Percentiles rank a stretch among this genome's conserved stretches.
phyloP scores from a whole-genome alignment of 78 protist species.

The Dictyostelium firmibasis region DNA sequence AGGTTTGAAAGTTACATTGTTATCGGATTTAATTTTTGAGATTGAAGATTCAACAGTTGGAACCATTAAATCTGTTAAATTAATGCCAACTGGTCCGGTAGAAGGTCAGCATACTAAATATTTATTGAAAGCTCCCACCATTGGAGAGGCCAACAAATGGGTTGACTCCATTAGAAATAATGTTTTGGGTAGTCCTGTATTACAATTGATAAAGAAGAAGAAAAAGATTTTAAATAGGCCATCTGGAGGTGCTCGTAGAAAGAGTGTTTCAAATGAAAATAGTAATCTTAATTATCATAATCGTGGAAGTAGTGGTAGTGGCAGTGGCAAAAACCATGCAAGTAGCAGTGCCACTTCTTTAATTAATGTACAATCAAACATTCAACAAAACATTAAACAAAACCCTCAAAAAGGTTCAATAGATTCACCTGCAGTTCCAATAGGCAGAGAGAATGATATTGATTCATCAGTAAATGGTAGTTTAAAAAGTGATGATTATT shows the following conservation, averaged over 20 bases:
- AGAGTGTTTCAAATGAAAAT: neutral
- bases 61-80: slow-evolving; percentile 52
- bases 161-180: slow-evolving; percentile 28
- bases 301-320: neutral
- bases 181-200: slow-evolving; percentile 50
- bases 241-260: slow-evolving; percentile 15
- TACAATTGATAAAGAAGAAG: slow-evolving; percentile 49
- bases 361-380: neutral
- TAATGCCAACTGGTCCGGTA: slow-evolving; percentile 38
- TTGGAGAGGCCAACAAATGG: slow-evolving; percentile 44
- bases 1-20: slow-evolving; percentile 28
- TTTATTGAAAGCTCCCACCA: neutral
- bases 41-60: slow-evolving; percentile 43
- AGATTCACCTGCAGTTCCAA: too few species aligned
- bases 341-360: neutral
- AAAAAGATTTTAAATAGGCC: slow-evolving; percentile 24
- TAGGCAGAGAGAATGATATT: neutral
- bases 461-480: slow-evolving; percentile 17
- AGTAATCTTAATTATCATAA: neutral
- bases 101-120: slow-evolving; percentile 63
- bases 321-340: neutral
- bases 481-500: slow-evolving; percentile 28
- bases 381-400: too few species aligned
- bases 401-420: neutral
- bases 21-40: slow-evolving; percentile 11